Conservation (phyloP, 441 rosid genomes). For the Adansonia grandidieri region DNA sequence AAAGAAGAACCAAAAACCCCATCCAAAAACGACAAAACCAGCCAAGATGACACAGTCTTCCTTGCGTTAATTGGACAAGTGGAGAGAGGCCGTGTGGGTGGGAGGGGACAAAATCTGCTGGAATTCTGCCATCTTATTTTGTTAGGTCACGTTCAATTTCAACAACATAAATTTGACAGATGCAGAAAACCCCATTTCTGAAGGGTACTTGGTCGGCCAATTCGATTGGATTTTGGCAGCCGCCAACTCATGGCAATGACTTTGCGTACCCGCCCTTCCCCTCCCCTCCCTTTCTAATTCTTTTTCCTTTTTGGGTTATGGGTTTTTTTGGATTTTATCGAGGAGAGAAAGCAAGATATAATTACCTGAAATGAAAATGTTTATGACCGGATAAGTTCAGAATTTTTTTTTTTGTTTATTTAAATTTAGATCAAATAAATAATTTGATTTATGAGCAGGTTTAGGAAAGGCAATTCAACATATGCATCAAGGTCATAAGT, state of each 20-base stretch:
- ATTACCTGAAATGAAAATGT: not conserved
- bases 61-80: conserved; percentile 5
- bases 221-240: not conserved
- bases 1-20: no score
- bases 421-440: no score
- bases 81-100: not conserved
- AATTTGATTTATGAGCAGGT: no score
- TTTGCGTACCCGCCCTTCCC: not conserved
- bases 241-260: not conserved
- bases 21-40: not conserved
- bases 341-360: not conserved
- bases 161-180: not conserved
- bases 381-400: no score
- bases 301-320: not conserved
- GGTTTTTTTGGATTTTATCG: not conserved
- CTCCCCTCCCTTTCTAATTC: not conserved
- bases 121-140: not conserved
- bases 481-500: not conserved
- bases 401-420: no score
- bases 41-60: not conserved
- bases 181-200: not conserved
- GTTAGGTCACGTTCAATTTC: not conserved
- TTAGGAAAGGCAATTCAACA: not conserved
- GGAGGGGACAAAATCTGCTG: not conserved
- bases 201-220: conserved; percentile 12